These are phyloP conservation scores for Eimeria zaria DNA, from an alignment of 169 alveolate genomes.

Conservation along the genomic window DNA sequence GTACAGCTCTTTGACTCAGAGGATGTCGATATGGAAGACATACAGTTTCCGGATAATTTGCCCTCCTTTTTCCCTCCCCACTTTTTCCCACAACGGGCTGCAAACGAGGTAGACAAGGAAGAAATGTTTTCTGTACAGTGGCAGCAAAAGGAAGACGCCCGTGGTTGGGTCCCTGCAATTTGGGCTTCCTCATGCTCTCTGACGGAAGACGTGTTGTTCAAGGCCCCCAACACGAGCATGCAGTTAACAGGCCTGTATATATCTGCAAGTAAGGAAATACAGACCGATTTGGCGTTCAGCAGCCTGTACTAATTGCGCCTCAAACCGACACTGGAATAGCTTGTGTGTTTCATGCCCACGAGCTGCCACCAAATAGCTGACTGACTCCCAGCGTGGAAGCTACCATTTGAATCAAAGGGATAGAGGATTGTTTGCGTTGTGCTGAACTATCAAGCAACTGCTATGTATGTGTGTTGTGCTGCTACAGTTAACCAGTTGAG, in stretches of 20 bases:
- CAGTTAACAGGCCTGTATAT: constrained; percentile 24
- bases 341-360: neutral
- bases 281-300: neutral
- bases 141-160: constrained; percentile 29
- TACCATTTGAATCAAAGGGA: neutral
- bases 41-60: constrained; percentile 10
- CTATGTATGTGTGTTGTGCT: constrained; percentile 1
- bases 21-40: neutral
- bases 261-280: constrained; percentile 9
- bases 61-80: constrained; percentile 43
- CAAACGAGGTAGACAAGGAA: neutral
- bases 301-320: neutral
- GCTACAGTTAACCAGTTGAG: constrained; percentile 42
- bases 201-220: neutral
- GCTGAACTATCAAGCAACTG: neutral
- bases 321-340: neutral
- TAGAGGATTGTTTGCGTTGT: neutral
- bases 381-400: neutral
- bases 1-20: constrained; percentile 16
- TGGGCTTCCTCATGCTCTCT: constrained; percentile 21
- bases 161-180: constrained; percentile 23
- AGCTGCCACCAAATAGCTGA: neutral
- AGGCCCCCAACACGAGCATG: neutral
- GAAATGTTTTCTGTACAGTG: constrained; percentile 43
- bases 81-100: constrained; percentile 40